Base-by-base conservation (phyloP, 1,139 yeast genomes). In the Williopsis jadinii region DNA sequence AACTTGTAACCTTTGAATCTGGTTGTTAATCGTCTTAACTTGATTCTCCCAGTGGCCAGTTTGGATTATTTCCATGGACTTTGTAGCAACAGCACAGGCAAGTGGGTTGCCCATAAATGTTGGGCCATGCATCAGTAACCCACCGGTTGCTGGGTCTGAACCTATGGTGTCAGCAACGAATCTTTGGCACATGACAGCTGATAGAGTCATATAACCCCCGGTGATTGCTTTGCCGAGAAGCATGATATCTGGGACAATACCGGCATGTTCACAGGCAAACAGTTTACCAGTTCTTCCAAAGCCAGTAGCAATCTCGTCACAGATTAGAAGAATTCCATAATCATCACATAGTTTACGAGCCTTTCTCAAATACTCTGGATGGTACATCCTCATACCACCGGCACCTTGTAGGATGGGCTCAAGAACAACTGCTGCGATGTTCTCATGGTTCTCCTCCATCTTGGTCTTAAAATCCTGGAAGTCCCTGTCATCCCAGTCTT, bases 321-420 rank as follows among this genome's bases (percentile, higher is more conserved):
- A 50, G 29, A 61, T 59, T 46, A 64, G 55, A 9, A 63, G 51
- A 34, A 62, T 52, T 10, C 55, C 49, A 44, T 58, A 58, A 37
- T 53, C 37, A 39, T 56, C 51, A 42, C 67, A 63, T 9, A 62
- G 47, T 32, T 56, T 54, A 33, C 61, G 52, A 8, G 60, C 62
- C 36, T 55, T 49, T 27, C 56, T 56, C 28, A 60, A 42, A 40
- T 54, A 64, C 11, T 55, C 56, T 9, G 63, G 61, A 32, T 56
- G 56, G 31, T 61, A 63, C 11, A 61, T 50, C 30, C 53, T 44
- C 52, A 64, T 56, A 4, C 68, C 67, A 14, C 63, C 68, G n/a
- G 64, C 68, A n/a, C 67, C 68, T 50, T 63, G 68, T 35, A 55
- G 44, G 30, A 64, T 56, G 5, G 66, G 63, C 40, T 64, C 69